A percentile compares a stretch with the other conserved stretches of the same genome.
phyloP scores from a whole-genome alignment of 2,329 filamentous ascomycete genomes.

The Sphaerulina populicola region DNA sequence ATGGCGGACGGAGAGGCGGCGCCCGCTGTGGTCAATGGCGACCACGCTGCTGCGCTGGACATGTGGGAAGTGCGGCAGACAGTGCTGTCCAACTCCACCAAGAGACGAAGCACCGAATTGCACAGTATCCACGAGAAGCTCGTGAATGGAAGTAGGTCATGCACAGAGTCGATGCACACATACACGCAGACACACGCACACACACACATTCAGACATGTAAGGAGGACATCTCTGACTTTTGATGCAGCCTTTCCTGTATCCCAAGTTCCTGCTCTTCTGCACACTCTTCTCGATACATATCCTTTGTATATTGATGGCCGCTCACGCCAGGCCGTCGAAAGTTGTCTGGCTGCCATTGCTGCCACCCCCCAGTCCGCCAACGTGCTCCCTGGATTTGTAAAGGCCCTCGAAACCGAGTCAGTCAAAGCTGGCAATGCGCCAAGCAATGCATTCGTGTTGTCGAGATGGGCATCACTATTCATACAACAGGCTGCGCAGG shows the following conservation, averaged over 20 bases:
- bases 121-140: conserved; percentile 39
- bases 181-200: no score
- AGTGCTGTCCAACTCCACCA: conserved; percentile 43
- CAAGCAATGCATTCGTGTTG: conserved; percentile 75
- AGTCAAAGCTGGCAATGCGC: conserved; percentile 66
- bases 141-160: conserved; percentile 36
- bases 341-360: conserved; percentile 65
- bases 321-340: conserved; percentile 75
- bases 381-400: conserved; percentile 56
- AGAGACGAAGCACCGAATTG: conserved; percentile 40
- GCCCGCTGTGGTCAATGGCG: conserved; percentile 14
- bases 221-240: conserved; percentile 13
- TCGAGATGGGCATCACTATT: conserved; percentile 82
- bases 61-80: conserved; percentile 30
- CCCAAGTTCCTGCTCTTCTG: conserved; percentile 37
- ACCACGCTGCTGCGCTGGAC: conserved; percentile 16
- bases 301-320: conserved; percentile 74
- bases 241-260: conserved; percentile 14
- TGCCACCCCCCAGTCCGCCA: conserved; percentile 48
- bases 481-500: conserved; percentile 60
- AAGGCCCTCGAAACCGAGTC: conserved; percentile 62
- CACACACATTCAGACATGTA: not conserved
- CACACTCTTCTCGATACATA: conserved; percentile 79
- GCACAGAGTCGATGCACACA: not conserved
- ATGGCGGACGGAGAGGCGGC: conserved; percentile 11